Evolutionary conservation across 805 yeast genomes (phyloP).

Genomic region (Ogataea trehaloabstinens): DNA sequence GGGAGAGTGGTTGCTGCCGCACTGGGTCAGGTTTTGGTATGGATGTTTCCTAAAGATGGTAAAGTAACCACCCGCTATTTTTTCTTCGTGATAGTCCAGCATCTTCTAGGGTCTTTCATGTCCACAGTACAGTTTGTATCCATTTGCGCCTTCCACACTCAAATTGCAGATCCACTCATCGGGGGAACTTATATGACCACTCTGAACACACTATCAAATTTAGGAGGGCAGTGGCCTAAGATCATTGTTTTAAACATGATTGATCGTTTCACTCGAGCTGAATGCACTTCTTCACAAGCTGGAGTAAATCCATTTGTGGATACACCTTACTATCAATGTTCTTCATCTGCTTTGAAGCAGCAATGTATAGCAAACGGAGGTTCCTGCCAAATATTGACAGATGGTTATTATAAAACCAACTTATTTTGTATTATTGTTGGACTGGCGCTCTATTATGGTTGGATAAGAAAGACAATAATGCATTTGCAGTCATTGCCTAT

Average conservation of each 20-base stretch:
- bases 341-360: conserved; percentile 36
- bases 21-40: conserved; percentile 71
- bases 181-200: conserved; percentile 99
- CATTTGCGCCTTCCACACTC: conserved; percentile 90
- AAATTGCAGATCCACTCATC: conserved; percentile 90
- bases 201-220: conserved; percentile 82
- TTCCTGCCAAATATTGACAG: conserved; percentile 48
- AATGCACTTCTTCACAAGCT: conserved; percentile 44
- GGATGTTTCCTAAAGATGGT: conserved; percentile 60
- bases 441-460: conserved; percentile 55
- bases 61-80: conserved; percentile 55
- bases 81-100: conserved; percentile 73
- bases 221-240: conserved; percentile 98
- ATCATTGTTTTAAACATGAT: conserved; percentile 76
- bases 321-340: conserved; percentile 30
- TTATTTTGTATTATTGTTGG: conserved; percentile 70
- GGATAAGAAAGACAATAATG: conserved; percentile 61
- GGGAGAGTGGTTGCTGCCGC: conserved; percentile 78
- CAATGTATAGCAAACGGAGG: conserved; percentile 59
- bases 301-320: conserved; percentile 23
- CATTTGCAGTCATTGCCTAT: conserved; percentile 71
- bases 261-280: conserved; percentile 69
- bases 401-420: conserved; percentile 86
- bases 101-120: conserved; percentile 86
- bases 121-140: conserved; percentile 94